Conservation (phyloP, 371 early-diverging fungal genomes). For the Batkoa obscura region DNA sequence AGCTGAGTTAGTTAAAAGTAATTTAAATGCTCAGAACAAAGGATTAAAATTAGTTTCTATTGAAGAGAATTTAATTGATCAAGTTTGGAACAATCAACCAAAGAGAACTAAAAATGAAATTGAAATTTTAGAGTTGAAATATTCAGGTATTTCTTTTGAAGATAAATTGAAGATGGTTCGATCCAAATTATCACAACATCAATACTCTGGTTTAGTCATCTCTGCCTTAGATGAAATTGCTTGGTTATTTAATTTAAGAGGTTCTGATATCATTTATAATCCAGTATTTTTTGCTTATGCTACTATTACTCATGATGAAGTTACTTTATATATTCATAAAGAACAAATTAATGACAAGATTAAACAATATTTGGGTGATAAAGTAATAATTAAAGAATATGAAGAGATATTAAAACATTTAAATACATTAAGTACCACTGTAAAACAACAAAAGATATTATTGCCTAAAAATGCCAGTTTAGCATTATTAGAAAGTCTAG, state of each 20-base stretch:
- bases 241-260: slow-evolving; percentile 96
- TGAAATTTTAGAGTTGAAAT: slow-evolving; percentile 40
- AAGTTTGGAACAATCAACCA: slow-evolving; percentile 59
- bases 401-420: slow-evolving; percentile 57
- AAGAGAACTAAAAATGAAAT: slow-evolving; percentile 35
- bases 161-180: slow-evolving; percentile 44
- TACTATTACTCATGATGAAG: slow-evolving; percentile 41
- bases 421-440: neutral
- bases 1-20: slow-evolving; percentile 29
- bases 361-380: slow-evolving; percentile 32
- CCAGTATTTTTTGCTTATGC: slow-evolving; percentile 95
- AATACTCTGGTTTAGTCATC: slow-evolving; percentile 53
- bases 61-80: slow-evolving; percentile 53
- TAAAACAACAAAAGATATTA: slow-evolving; percentile 20
- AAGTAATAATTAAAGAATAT: slow-evolving; percentile 51
- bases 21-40: slow-evolving; percentile 15
- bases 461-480: slow-evolving; percentile 36
- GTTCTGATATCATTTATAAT: slow-evolving; percentile 93
- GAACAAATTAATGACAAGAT: slow-evolving; percentile 44
- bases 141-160: slow-evolving; percentile 30
- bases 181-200: slow-evolving; percentile 27
- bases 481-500: slow-evolving; percentile 31
- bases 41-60: slow-evolving; percentile 24
- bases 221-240: slow-evolving; percentile 85
- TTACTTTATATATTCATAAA: slow-evolving; percentile 61